Evolutionary conservation across 306 rosid species (phyloP).

Genomic region (Oemleria cerasiformis): DNA sequence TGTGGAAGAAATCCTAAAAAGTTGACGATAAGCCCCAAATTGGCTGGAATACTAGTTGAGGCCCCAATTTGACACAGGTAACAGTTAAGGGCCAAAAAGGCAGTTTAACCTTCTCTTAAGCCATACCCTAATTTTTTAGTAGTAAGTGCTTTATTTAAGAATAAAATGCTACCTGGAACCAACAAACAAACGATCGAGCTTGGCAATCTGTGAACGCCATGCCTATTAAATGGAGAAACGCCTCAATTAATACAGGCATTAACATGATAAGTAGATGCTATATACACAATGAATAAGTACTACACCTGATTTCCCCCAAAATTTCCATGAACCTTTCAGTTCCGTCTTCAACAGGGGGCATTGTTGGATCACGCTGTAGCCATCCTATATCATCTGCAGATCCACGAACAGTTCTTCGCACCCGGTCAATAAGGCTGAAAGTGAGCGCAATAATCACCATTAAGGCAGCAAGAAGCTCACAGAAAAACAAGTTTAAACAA

Average conservation of each 20-base stretch:
- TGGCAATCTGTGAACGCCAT: constrained; percentile 89
- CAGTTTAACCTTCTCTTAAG: background rate
- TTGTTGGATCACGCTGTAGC: constrained; percentile 76
- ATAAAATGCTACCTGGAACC: constrained; percentile 69
- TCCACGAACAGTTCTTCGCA: constrained; percentile 83
- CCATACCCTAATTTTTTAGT: background rate
- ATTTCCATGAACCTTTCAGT: constrained; percentile 80
- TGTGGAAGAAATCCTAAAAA: too few relatives aligned
- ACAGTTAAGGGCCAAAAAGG: too few relatives aligned
- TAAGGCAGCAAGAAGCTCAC: constrained; percentile 6
- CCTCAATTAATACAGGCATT: constrained; percentile 16
- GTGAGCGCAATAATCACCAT: constrained; percentile 24
- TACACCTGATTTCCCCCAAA: constrained; percentile 64
- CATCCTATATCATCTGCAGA: constrained; percentile 98
- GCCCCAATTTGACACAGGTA: too few relatives aligned
- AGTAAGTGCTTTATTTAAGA: background rate
- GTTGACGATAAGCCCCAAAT: too few relatives aligned
- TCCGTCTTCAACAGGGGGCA: constrained; percentile 90
- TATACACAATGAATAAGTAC: constrained; percentile 13
- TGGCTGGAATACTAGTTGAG: too few relatives aligned
- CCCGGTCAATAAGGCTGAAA: constrained; percentile 79
- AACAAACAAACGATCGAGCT: constrained; percentile 85
- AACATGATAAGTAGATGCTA: constrained; percentile 14
- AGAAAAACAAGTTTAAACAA: background rate
- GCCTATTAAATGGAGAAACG: constrained; percentile 55